Evolutionary conservation across 371 early-diverging fungal genomes (phyloP).

Genomic region (Mortierella sp.): DNA sequence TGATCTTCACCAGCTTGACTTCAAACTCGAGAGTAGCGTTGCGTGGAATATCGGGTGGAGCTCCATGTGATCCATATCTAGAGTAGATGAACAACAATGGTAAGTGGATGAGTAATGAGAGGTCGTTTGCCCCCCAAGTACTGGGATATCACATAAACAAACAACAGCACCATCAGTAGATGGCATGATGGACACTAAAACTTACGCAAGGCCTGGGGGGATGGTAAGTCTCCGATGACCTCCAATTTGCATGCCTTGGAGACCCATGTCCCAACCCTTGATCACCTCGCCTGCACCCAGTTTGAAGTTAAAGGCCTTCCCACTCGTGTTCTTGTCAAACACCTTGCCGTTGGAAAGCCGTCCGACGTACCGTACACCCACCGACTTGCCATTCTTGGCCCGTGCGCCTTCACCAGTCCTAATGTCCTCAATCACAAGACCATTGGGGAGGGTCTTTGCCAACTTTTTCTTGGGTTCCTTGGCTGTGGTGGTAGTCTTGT

Average conservation of each 20-base stretch:
- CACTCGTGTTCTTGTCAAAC: slow-evolving; percentile 92
- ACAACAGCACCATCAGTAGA: neutral
- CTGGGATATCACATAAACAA: neutral
- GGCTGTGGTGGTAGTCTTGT: slow-evolving; percentile 18
- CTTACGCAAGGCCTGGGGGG: slow-evolving; percentile 74
- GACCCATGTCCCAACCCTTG: slow-evolving; percentile 93
- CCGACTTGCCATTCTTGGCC: slow-evolving; percentile 78
- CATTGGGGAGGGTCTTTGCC: slow-evolving; percentile 69
- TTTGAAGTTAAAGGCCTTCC: slow-evolving; percentile 90
- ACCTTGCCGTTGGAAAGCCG: slow-evolving; percentile 91
- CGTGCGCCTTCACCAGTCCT: slow-evolving; percentile 77
- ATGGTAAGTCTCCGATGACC: slow-evolving; percentile 92
- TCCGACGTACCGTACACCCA: slow-evolving; percentile 93
- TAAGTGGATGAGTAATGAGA: too few relatives aligned
- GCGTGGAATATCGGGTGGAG: slow-evolving; percentile 89
- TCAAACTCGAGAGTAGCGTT: slow-evolving; percentile 91
- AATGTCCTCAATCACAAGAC: slow-evolving; percentile 83
- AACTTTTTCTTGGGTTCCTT: slow-evolving; percentile 29
- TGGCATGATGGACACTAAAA: neutral
- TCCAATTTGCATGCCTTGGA: slow-evolving; percentile 91
- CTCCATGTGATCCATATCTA: slow-evolving; percentile 88
- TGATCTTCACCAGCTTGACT: slow-evolving; percentile 66
- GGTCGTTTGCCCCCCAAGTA: too few relatives aligned
- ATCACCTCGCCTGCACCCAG: slow-evolving; percentile 95
- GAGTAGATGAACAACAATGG: neutral